A percentile compares a stretch with the other conserved stretches of the same genome.
Evolutionary conservation across 768 basidiomycete genomes (phyloP).

Genomic region (Asterophora lycoperdoides): DNA sequence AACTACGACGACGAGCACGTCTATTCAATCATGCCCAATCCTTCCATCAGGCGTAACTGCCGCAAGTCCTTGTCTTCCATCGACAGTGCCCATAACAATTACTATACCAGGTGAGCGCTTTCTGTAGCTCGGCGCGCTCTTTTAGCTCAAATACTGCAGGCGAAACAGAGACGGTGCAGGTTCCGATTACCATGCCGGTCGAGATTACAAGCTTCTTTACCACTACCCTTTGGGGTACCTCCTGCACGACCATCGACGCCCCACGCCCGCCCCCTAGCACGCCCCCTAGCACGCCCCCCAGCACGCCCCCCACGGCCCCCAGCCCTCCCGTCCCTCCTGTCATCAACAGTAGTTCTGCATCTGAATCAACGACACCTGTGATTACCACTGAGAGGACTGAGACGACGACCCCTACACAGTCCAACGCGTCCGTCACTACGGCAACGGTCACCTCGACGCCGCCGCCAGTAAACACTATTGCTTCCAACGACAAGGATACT

Average conservation of each 20-base stretch:
- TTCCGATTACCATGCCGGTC: slow-evolving; percentile 37
- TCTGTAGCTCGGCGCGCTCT: slow-evolving; percentile 16
- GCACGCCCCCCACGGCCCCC: no score
- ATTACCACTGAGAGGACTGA: slow-evolving; percentile 20
- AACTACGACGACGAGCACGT: slow-evolving; percentile 26
- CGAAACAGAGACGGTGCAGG: slow-evolving; percentile 27
- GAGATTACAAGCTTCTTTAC: slow-evolving; percentile 28
- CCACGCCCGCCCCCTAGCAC: slow-evolving; percentile 22
- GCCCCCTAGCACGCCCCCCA: no score
- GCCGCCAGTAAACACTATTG: slow-evolving; percentile 28
- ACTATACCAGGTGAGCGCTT: slow-evolving; percentile 21
- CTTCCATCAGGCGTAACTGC: neutral
- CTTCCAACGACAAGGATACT: slow-evolving; percentile 15
- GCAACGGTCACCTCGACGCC: slow-evolving; percentile 35
- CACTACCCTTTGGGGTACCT: slow-evolving; percentile 40
- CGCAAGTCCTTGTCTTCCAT: slow-evolving; percentile 9
- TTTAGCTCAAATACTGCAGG: slow-evolving; percentile 7
- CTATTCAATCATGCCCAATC: slow-evolving; percentile 27
- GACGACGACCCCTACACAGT: slow-evolving; percentile 33
- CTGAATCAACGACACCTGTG: slow-evolving; percentile 20
- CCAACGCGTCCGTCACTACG: slow-evolving; percentile 36
- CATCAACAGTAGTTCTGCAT: no score
- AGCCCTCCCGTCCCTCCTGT: slow-evolving; percentile 18
- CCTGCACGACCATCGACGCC: slow-evolving; percentile 20
- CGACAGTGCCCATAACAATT: slow-evolving; percentile 13